A percentile compares a stretch with the other conserved stretches of the same genome.
These are phyloP conservation scores for Didymella lethalis DNA, from an alignment of 2,329 filamentous ascomycete species.

Conservation along the genomic window DNA sequence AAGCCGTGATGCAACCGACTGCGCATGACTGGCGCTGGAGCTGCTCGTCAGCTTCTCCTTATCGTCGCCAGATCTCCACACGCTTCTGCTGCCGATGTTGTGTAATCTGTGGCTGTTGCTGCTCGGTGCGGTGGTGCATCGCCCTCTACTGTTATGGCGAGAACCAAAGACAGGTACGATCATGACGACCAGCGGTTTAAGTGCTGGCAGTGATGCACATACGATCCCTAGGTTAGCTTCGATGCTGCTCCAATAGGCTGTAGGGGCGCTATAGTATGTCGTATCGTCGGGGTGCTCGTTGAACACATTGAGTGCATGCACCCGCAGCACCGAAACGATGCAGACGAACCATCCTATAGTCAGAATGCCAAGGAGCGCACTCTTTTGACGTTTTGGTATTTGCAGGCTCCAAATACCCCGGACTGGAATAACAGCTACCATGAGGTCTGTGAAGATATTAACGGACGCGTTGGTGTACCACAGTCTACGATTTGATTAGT, in stretches of 20 bases:
- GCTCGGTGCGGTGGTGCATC: conserved; percentile 15
- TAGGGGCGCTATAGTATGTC: conserved; percentile 33
- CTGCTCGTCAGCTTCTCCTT: conserved; percentile 25
- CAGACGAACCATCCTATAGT: conserved; percentile 47
- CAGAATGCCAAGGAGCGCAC: conserved; percentile 33
- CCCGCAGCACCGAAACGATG: conserved; percentile 41
- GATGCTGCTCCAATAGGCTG: conserved; percentile 42
- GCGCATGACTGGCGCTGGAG: conserved; percentile 13
- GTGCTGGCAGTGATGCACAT: conserved; percentile 42
- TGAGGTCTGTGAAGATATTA: conserved; percentile 37
- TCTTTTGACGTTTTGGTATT: conserved; percentile 32
- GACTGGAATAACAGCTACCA: conserved; percentile 38
- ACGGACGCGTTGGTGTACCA: conserved; percentile 35
- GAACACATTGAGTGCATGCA: conserved; percentile 30
- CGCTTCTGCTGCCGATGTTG: conserved; percentile 11
- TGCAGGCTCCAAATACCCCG: conserved; percentile 36
- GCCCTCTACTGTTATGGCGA: conserved; percentile 19
- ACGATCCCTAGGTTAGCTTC: conserved; percentile 46
- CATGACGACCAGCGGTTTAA: conserved; percentile 39
- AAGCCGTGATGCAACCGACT: conserved; percentile 12
- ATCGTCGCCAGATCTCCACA: conserved; percentile 12
- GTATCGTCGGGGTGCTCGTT: conserved; percentile 28
- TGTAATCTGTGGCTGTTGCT: conserved; percentile 11
- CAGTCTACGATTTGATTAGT: conserved; percentile 3
- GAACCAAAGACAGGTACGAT: conserved; percentile 34